Evolutionary conservation across 129 eudicot species (phyloP), one percentile per base, ranked within the genome.

Genomic region (Helichrysum umbraculigerum): DNA sequence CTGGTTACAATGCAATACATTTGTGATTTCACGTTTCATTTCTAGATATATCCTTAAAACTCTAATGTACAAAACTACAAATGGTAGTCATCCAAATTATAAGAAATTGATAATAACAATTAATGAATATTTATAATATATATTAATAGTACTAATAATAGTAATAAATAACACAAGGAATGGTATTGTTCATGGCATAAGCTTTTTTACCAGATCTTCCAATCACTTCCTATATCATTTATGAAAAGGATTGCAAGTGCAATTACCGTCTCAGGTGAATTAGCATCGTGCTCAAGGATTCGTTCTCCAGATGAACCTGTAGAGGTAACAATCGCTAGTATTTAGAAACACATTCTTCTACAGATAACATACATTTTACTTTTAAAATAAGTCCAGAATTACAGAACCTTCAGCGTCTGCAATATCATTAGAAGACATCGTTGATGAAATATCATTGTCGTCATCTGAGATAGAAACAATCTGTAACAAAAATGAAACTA

Each of bases 391-490:
- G 0, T 79, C 5, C 52, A 42, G 42, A 75, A 57, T 32, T 41
- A 74, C 71, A 78, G 35, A 79, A 86, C 93, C 94, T 86, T 80
- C 80, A 56, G 79, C 37, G 4, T 85, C 91, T 51, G 66, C 75
- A 28, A 79, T 47, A 82, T 78, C 71, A 80, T 52, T 63, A 62
- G 77, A 60, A 74, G 72, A 74, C 74, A 60, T 79, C 16, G 66
- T 66, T 19, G 82, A 56, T 44, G 68, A 71, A 58, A 29, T 37
- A 50, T 76, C 83, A 54, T 29, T 61, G 63, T 85, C 88, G 17
- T 87, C 92, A 74, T 87, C 90, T 29, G 87, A 85, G 73, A 82
- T 87, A 77, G 77, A 67, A 76, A 81, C 64, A 6, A 77, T 73
- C 96, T 90, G 93, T 83, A 82, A 64, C 34, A 57, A 37, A 72